Evolutionary conservation across 2,329 filamentous ascomycete genomes (phyloP).

Genomic region (Tolypocladium cylindrosporum): DNA sequence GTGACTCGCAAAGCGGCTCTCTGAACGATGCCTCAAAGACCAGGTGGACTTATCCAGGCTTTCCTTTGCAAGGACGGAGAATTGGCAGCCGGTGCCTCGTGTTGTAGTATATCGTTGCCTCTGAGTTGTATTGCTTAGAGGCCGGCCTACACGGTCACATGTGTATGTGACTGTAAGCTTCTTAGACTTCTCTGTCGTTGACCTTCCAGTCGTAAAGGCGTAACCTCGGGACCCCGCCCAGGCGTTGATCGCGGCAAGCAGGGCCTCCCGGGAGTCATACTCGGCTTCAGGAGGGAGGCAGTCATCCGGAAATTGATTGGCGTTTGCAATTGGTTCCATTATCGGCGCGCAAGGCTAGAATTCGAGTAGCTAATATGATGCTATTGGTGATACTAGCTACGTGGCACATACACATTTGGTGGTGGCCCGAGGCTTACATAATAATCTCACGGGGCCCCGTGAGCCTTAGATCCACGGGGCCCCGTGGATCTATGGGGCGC

Average conservation of each 20-base stretch:
- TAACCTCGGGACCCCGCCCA: neutral
- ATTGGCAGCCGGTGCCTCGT: neutral
- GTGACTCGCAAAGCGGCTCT: conserved; percentile 2
- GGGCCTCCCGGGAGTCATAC: neutral
- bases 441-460: too few species aligned
- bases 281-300: neutral
- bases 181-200: neutral
- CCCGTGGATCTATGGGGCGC: conserved; percentile 2
- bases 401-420: too few species aligned
- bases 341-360: too few species aligned
- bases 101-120: neutral
- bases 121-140: neutral
- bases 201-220: neutral
- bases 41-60: neutral
- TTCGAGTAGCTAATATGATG: too few species aligned
- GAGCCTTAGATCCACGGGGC: too few species aligned
- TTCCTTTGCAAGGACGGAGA: neutral
- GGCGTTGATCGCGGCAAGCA: neutral
- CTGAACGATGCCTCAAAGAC: conserved; percentile 2
- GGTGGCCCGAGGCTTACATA: too few species aligned
- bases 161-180: neutral
- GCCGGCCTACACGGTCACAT: neutral
- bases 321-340: neutral
- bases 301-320: neutral
- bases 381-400: too few species aligned